These are phyloP conservation scores for Penicillium coffeae DNA, from an alignment of 495 filamentous ascomycete genomes.

Conservation along the genomic window DNA sequence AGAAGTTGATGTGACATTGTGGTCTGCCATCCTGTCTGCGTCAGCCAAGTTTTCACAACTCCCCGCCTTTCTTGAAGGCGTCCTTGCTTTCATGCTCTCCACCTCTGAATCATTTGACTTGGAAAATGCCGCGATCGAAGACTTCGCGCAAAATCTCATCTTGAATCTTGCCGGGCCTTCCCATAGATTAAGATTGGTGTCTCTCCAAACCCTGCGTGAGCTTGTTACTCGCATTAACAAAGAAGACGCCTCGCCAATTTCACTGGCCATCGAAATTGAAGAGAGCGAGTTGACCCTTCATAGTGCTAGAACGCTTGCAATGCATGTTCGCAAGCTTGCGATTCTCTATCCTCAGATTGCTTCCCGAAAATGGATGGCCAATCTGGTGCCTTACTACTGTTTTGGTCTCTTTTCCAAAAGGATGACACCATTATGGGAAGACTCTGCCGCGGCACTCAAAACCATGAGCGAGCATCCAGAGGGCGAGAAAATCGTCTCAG, in stretches of 20 bases:
- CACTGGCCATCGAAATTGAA: conserved; percentile 64
- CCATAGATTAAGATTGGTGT: conserved; percentile 64
- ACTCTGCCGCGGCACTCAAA: conserved; percentile 69
- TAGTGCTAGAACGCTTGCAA: conserved; percentile 68
- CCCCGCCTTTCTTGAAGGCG: conserved; percentile 63
- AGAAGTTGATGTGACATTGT: conserved; percentile 49
- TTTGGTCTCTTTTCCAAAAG: conserved; percentile 87
- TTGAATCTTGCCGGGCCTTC: conserved; percentile 69
- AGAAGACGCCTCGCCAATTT: conserved; percentile 41
- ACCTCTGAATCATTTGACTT: conserved; percentile 39
- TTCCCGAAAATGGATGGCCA: conserved; percentile 59
- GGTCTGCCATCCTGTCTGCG: conserved; percentile 55
- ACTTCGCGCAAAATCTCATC: conserved; percentile 58
- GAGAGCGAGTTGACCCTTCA: conserved; percentile 71
- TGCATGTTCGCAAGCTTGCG: conserved; percentile 78
- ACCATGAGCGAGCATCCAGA: conserved; percentile 63
- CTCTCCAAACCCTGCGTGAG: conserved; percentile 60
- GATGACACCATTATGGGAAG: conserved; percentile 79
- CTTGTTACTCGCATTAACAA: conserved; percentile 31
- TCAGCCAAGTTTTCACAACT: conserved; percentile 59
- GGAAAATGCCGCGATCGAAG: conserved; percentile 44
- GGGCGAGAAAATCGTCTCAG: conserved; percentile 70
- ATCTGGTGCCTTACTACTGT: conserved; percentile 73
- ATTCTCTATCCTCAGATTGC: conserved; percentile 52
- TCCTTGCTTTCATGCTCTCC: conserved; percentile 54